Percentiles rank a stretch among this genome's conserved stretches.
These are phyloP conservation scores for Hypoxylon subgilvum DNA, from an alignment of 495 filamentous ascomycete genomes.

Conservation along the genomic window DNA sequence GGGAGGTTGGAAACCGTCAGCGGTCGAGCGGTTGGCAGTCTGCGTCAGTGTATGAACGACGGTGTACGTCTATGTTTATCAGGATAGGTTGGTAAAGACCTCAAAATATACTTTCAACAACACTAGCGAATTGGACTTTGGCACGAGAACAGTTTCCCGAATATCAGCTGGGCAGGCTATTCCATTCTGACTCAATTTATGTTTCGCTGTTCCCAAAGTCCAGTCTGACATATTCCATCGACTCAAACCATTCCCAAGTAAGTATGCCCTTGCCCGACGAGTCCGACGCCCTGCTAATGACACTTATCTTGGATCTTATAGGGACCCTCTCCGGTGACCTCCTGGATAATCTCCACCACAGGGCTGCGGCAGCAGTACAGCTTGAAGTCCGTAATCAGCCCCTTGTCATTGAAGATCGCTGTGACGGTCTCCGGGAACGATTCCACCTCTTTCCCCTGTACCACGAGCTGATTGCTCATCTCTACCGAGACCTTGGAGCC, in stretches of 20 bases:
- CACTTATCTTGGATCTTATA: slow-evolving; percentile 11
- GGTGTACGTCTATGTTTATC: slow-evolving; percentile 12
- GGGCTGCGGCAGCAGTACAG: slow-evolving; percentile 23
- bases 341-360: slow-evolving; percentile 18
- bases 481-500: slow-evolving; percentile 13
- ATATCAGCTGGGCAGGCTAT: not conserved
- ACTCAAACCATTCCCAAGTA: no score
- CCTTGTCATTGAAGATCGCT: slow-evolving; percentile 19
- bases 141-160: not conserved
- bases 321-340: slow-evolving; percentile 22
- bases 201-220: no score
- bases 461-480: slow-evolving; percentile 14
- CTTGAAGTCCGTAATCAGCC: slow-evolving; percentile 16
- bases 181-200: not conserved
- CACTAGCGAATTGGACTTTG: not conserved
- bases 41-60: slow-evolving; percentile 8
- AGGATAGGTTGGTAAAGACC: slow-evolving; percentile 2
- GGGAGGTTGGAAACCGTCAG: slow-evolving; percentile 4
- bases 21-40: slow-evolving; percentile 2
- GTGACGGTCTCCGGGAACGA: slow-evolving; percentile 11
- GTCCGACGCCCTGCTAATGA: not conserved
- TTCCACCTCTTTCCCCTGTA: slow-evolving; percentile 5
- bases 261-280: no score
- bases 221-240: no score
- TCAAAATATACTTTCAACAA: slow-evolving; percentile 18